A percentile compares a stretch with the other conserved stretches of the same genome.
These are phyloP conservation scores for Chrysosporium queenslandicum DNA, from an alignment of 2,329 filamentous ascomycete species.

Conservation along the genomic window DNA sequence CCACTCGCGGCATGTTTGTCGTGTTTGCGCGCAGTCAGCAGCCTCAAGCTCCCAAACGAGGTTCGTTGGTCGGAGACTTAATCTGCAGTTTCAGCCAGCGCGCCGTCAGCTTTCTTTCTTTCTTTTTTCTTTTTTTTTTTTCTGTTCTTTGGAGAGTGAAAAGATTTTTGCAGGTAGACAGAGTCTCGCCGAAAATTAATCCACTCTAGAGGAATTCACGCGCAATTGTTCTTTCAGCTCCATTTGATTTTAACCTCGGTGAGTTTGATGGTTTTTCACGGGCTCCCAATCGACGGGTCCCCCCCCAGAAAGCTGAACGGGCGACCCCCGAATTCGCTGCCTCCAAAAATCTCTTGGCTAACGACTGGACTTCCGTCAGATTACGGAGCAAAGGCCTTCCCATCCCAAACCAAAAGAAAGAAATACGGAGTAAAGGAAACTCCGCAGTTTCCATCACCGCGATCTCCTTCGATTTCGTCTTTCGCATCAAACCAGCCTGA, in stretches of 20 bases:
- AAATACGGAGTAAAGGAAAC: not conserved
- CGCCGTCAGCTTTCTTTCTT: not conserved
- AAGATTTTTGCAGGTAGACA: not conserved
- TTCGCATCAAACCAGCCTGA: not conserved
- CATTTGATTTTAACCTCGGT: constrained; percentile 2
- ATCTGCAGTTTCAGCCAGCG: not conserved
- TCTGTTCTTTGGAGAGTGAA: not conserved
- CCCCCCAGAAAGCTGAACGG: not conserved
- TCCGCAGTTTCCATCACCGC: not conserved
- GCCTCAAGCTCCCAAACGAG: not conserved
- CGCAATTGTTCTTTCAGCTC: not conserved
- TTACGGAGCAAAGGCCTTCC: constrained; percentile 1
- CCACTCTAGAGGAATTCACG: not conserved
- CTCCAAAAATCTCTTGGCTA: constrained; percentile 4
- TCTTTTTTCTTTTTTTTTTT: not conserved
- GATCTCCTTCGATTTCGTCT: not conserved
- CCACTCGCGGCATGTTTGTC: not conserved
- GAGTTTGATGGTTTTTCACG: constrained; percentile 8
- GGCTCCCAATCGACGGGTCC: not conserved
- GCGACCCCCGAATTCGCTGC: constrained; percentile 6
- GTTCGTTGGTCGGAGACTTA: not conserved
- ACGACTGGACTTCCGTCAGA: not conserved
- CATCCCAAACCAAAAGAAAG: not conserved
- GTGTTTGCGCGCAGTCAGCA: not conserved
- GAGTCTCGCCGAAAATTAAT: not conserved